A percentile compares a stretch with the other conserved stretches of the same genome.
Evolutionary conservation across 2,329 filamentous ascomycete species (phyloP).

Genomic region (Fusarium decemcellulare): DNA sequence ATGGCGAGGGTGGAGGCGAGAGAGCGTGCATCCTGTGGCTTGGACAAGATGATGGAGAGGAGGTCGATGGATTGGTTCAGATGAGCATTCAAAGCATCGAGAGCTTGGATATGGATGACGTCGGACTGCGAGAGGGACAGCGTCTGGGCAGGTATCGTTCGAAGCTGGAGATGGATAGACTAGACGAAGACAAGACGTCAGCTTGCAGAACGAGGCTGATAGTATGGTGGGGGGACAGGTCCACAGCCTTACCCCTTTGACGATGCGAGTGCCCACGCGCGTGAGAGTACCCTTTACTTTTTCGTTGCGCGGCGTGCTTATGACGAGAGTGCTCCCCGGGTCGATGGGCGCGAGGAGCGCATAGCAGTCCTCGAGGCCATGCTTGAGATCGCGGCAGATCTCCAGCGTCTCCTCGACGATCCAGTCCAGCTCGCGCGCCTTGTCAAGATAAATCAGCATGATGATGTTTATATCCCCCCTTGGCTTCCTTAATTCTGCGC

Average conservation of each 20-base stretch:
- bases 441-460: conserved; percentile 49
- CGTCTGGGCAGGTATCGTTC: conserved; percentile 71
- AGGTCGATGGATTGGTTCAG: conserved; percentile 89
- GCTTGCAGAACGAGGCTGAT: conserved; percentile 19
- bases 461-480: neutral
- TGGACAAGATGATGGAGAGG: conserved; percentile 80
- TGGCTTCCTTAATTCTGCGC: neutral
- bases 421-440: conserved; percentile 70
- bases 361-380: conserved; percentile 89
- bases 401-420: conserved; percentile 65
- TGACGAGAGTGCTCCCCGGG: conserved; percentile 88
- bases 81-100: conserved; percentile 80
- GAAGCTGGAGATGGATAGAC: conserved; percentile 84
- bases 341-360: conserved; percentile 87
- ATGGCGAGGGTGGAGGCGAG: conserved; percentile 70
- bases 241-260: conserved; percentile 80
- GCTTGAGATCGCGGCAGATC: conserved; percentile 65
- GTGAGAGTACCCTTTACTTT: conserved; percentile 94
- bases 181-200: conserved; percentile 49
- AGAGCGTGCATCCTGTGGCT: conserved; percentile 69
- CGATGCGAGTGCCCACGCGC: conserved; percentile 88
- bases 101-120: conserved; percentile 74
- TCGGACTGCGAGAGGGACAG: conserved; percentile 63
- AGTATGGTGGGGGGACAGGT: conserved; percentile 38
- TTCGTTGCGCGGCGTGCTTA: conserved; percentile 90